These are phyloP conservation scores for Fusarium sp. DNA, from an alignment of 2,329 filamentous ascomycete species.

Conservation along the genomic window DNA sequence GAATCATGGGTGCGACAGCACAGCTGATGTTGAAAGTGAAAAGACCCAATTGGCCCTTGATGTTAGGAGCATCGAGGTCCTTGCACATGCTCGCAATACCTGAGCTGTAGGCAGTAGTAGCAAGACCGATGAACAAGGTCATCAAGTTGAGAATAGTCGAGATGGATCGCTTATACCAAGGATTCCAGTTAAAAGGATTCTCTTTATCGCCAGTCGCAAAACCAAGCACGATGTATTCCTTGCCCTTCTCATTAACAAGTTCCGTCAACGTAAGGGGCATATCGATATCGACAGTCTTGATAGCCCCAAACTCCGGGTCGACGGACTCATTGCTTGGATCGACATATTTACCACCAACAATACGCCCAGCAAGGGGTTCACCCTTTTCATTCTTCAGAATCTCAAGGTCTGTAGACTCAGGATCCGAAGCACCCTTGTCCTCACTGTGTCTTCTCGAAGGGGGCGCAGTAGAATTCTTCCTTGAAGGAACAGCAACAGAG, in stretches of 20 bases:
- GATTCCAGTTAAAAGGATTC: constrained; percentile 39
- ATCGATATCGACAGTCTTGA: constrained; percentile 33
- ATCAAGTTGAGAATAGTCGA: constrained; percentile 38
- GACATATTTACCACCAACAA: constrained; percentile 34
- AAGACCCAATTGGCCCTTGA: constrained; percentile 32
- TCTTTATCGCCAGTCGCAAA: constrained; percentile 36
- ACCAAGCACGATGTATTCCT: constrained; percentile 34
- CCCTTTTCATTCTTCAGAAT: constrained; percentile 27
- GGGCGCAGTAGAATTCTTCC: constrained; percentile 9
- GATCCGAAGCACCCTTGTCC: constrained; percentile 21
- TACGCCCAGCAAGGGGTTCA: constrained; percentile 21
- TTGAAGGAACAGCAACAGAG: constrained; percentile 16
- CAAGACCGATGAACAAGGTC: constrained; percentile 36
- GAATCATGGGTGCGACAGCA: constrained; percentile 30
- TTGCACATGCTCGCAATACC: constrained; percentile 32
- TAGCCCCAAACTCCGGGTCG: constrained; percentile 28
- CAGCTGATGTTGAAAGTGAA: constrained; percentile 39
- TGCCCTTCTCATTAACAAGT: constrained; percentile 25
- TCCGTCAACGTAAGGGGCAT: constrained; percentile 34
- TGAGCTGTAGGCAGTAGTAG: constrained; percentile 33
- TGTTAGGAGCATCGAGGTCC: constrained; percentile 29
- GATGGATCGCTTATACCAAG: constrained; percentile 35
- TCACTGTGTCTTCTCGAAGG: constrained; percentile 9
- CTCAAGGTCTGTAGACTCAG: constrained; percentile 27
- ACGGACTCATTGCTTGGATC: constrained; percentile 22